Evolutionary conservation across 805 yeast genomes (phyloP).

Genomic region (Brettanomyces sp.): DNA sequence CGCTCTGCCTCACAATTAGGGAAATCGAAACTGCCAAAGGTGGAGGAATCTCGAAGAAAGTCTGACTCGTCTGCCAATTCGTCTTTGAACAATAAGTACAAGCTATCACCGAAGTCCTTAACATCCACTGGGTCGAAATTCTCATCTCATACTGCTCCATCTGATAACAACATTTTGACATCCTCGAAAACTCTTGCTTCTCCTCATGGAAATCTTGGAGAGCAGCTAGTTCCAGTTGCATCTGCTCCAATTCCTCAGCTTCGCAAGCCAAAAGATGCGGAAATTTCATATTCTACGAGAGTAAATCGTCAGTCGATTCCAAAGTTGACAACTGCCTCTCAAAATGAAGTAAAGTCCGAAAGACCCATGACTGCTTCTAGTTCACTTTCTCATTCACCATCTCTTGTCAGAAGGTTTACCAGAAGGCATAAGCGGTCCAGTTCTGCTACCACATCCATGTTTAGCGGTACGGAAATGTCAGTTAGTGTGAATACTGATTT

Average conservation of each 20-base stretch:
- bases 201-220: not conserved
- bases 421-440: slow-evolving; percentile 57
- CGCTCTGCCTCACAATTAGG: too few relatives aligned
- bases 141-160: too few relatives aligned
- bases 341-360: slow-evolving; percentile 25
- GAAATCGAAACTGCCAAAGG: too few relatives aligned
- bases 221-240: slow-evolving; percentile 25
- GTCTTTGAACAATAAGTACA: too few relatives aligned
- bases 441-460: slow-evolving; percentile 44
- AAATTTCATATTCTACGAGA: slow-evolving; percentile 1
- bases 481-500: not conserved
- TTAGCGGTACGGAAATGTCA: not conserved
- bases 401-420: slow-evolving; percentile 15
- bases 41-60: too few relatives aligned
- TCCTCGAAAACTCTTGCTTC: too few relatives aligned
- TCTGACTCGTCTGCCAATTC: too few relatives aligned
- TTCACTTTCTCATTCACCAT: not conserved
- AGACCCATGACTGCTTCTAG: slow-evolving; percentile 1
- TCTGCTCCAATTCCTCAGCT: slow-evolving; percentile 24
- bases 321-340: slow-evolving; percentile 28
- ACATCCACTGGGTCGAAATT: too few relatives aligned
- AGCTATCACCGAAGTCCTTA: too few relatives aligned
- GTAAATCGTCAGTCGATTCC: slow-evolving; percentile 1
- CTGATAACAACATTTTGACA: too few relatives aligned
- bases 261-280: slow-evolving; percentile 3